These are phyloP conservation scores for Pythium rishiriense DNA, from an alignment of 352 stramenopile species.

Conservation along the genomic window DNA sequence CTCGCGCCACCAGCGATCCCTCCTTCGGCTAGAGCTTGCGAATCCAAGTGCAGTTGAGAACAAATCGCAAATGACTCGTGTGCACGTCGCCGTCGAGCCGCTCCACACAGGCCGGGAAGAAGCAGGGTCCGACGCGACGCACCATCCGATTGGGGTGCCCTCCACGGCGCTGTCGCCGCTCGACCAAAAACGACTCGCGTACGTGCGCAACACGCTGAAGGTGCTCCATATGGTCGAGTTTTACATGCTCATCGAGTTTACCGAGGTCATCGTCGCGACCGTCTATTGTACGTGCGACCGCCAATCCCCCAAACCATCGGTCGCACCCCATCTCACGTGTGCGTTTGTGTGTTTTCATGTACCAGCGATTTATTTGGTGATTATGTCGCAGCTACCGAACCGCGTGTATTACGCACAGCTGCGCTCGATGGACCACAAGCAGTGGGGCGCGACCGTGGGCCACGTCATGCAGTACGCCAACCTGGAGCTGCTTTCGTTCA, in stretches of 20 bases:
- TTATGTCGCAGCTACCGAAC: conserved; percentile 24
- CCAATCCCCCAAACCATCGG: too few species aligned
- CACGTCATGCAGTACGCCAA: conserved; percentile 23
- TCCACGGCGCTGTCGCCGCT: too few species aligned
- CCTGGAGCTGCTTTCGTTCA: conserved; percentile 32
- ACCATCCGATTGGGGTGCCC: too few species aligned
- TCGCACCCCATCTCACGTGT: background rate
- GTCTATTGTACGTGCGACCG: conserved; percentile 14
- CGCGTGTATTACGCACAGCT: conserved; percentile 27
- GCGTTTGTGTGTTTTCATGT: background rate
- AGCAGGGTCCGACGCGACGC: too few species aligned
- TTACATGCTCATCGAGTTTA: conserved; percentile 16
- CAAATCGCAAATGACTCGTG: too few species aligned
- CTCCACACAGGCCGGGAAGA: too few species aligned
- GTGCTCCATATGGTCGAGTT: conserved; percentile 22
- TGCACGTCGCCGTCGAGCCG: too few species aligned
- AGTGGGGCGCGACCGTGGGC: conserved; percentile 7
- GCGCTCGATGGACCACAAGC: background rate
- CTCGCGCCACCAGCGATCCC: too few species aligned
- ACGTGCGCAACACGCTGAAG: conserved; percentile 1
- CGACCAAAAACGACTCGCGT: background rate
- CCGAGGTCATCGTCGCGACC: conserved; percentile 8
- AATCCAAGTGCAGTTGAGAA: too few species aligned
- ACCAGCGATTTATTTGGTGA: conserved; percentile 23
- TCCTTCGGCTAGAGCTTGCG: background rate